Evolutionary conservation across 176 grass and related monocot genomes (phyloP).

Genomic region (Thinopyrum elongatum): DNA sequence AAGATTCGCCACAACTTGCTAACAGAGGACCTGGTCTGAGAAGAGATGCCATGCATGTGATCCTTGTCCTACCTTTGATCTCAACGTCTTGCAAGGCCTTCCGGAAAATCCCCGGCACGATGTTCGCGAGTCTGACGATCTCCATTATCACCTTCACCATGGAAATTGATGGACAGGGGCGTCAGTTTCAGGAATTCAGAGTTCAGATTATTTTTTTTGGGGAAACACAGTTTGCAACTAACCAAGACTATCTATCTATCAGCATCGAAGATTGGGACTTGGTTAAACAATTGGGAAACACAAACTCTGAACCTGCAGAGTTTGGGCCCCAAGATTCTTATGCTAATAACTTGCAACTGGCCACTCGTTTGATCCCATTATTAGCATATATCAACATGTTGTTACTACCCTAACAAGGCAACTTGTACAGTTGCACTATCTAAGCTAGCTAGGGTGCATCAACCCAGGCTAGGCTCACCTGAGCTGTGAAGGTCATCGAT

Average conservation of each 20-base stretch:
- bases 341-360: not conserved
- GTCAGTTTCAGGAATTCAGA: conserved; percentile 24
- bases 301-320: conserved; percentile 13
- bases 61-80: conserved; percentile 55
- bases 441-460: conserved; percentile 9
- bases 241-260: not conserved
- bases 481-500: conserved; percentile 79
- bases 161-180: not conserved
- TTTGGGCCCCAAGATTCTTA: conserved; percentile 32
- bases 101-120: conserved; percentile 78
- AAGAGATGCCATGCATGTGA: conserved; percentile 21
- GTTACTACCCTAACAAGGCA: not conserved
- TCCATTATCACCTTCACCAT: conserved; percentile 66
- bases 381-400: not conserved
- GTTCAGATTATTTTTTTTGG: conserved; percentile 18
- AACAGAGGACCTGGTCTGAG: not conserved
- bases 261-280: not conserved
- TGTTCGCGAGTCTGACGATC: conserved; percentile 71
- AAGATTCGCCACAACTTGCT: conserved; percentile 12
- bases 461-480: conserved; percentile 50
- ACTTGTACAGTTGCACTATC: not conserved
- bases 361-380: conserved; percentile 20
- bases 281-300: conserved; percentile 11
- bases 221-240: not conserved
- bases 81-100: conserved; percentile 69